A percentile compares a stretch with the other conserved stretches of the same genome.
Conservation (phyloP, 1,284 basidiomycete species). For the Ceratobasidium sp. region DNA sequence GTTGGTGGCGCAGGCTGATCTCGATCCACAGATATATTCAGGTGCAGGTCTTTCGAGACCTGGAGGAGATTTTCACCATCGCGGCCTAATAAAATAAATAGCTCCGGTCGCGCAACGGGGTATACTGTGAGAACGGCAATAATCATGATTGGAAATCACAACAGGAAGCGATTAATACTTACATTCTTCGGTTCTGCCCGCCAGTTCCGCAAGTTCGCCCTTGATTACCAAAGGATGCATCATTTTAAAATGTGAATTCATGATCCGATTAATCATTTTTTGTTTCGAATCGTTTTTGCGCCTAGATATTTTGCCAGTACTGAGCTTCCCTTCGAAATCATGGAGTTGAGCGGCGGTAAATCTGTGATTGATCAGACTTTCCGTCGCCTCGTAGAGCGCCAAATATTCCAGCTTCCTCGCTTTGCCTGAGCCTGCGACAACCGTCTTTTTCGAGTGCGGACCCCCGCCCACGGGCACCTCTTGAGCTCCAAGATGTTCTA, state of each 20-base stretch:
- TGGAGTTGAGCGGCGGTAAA: conserved; percentile 25
- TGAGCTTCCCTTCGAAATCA: conserved; percentile 4
- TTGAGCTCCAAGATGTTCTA: conserved; percentile 29
- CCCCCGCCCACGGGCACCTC: conserved; percentile 35
- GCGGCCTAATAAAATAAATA: conserved; percentile 32
- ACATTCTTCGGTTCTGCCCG: conserved; percentile 5
- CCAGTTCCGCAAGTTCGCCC: neutral
- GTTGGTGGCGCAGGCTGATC: conserved; percentile 1
- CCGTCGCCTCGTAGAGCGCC: conserved; percentile 32
- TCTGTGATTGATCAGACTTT: conserved; percentile 1
- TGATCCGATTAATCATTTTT: conserved; percentile 27
- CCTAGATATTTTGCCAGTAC: neutral
- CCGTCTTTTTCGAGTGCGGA: conserved; percentile 12
- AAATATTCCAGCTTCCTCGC: conserved; percentile 33
- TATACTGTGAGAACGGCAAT: neutral
- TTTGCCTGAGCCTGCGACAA: conserved; percentile 27
- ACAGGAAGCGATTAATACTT: neutral
- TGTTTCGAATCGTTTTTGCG: neutral
- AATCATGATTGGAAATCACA: neutral
- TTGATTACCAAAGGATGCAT: conserved; percentile 13
- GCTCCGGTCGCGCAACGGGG: conserved; percentile 18
- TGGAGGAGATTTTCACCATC: conserved; percentile 36
- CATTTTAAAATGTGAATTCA: conserved; percentile 31
- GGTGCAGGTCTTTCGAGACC: conserved; percentile 16
- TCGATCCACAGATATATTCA: conserved; percentile 31